Conservation (phyloP, 2,329 filamentous ascomycete species). For the Colletotrichum lupini region DNA sequence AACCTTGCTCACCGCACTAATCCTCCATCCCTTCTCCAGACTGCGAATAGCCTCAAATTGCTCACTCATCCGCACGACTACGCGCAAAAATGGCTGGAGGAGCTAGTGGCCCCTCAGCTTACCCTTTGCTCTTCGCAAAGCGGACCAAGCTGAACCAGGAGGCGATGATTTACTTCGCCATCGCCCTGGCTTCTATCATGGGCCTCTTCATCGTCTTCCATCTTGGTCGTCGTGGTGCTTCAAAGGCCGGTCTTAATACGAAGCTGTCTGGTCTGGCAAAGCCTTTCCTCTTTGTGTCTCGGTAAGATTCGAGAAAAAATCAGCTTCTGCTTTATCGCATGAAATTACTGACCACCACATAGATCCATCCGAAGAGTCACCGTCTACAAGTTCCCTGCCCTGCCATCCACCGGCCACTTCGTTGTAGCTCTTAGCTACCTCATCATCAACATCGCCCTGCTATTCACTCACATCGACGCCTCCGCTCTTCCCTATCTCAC, state of each 20-base stretch:
- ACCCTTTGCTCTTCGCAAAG: conserved; percentile 28
- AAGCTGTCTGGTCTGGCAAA: conserved; percentile 6
- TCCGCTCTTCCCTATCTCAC: conserved; percentile 42
- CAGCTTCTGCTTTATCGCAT: neutral
- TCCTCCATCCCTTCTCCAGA: neutral
- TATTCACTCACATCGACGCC: conserved; percentile 48
- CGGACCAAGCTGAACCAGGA: conserved; percentile 40
- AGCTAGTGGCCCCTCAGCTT: conserved; percentile 4
- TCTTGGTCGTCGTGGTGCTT: conserved; percentile 27
- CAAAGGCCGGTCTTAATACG: conserved; percentile 14
- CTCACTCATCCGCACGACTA: neutral
- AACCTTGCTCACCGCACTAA: neutral
- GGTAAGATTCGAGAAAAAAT: conserved; percentile 13
- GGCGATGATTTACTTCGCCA: conserved; percentile 39
- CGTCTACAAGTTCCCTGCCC: conserved; percentile 28
- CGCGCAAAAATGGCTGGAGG: conserved; percentile 18
- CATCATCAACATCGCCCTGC: conserved; percentile 46
- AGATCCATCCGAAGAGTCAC: conserved; percentile 28
- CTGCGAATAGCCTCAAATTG: neutral
- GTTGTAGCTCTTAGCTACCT: conserved; percentile 44
- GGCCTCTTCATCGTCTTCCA: conserved; percentile 27
- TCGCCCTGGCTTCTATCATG: conserved; percentile 21
- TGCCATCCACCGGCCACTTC: conserved; percentile 44
- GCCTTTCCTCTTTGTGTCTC: conserved; percentile 28
- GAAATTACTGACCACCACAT: neutral